These are phyloP conservation scores for Globisporangium acanthophoron DNA, from an alignment of 352 stramenopile species.

Conservation along the genomic window DNA sequence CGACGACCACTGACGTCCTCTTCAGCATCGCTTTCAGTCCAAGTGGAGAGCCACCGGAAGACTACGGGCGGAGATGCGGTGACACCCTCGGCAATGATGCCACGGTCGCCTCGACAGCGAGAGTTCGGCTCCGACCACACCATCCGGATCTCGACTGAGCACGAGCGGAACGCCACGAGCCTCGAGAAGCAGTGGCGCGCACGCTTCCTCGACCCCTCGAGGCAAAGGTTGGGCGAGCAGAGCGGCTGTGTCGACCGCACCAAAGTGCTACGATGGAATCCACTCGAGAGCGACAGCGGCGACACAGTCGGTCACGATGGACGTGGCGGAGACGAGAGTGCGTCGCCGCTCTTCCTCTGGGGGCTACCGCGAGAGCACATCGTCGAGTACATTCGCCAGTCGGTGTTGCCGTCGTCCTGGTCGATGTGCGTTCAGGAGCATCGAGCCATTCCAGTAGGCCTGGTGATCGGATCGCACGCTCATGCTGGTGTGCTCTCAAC, in stretches of 20 bases:
- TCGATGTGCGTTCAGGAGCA: constrained; percentile 30
- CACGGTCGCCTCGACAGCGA: constrained; percentile 9
- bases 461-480: background rate
- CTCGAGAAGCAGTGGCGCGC: constrained; percentile 42
- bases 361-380: constrained; percentile 64
- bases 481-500: background rate
- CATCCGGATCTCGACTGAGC: background rate
- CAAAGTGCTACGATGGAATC: constrained; percentile 34
- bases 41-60: background rate
- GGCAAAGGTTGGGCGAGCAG: constrained; percentile 26
- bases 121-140: background rate
- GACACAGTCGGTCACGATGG: background rate
- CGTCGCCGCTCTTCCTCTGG: constrained; percentile 48
- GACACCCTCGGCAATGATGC: background rate
- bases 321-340: background rate
- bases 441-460: background rate
- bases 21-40: background rate
- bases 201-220: constrained; percentile 31
- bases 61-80: background rate
- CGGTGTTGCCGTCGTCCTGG: constrained; percentile 60
- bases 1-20: background rate
- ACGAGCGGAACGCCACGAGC: constrained; percentile 12
- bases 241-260: constrained; percentile 37
- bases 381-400: constrained; percentile 74
- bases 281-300: background rate